Evolutionary conservation across 257 asterid genomes (phyloP).

Genomic region (Nicotiana benthamiana): DNA sequence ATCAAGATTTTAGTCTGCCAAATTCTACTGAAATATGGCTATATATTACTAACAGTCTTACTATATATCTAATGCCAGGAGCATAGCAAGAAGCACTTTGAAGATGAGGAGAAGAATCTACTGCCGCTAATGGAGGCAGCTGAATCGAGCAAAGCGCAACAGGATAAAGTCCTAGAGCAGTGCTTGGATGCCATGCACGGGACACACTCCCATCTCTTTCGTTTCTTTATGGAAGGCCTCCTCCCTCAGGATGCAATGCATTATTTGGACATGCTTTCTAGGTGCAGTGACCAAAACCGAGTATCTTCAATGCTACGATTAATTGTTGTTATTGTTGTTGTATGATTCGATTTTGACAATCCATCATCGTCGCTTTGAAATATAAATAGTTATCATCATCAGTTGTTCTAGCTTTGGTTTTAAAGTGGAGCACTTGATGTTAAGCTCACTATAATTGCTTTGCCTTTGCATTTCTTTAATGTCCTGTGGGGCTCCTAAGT

Average conservation of each 20-base stretch:
- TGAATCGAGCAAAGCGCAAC: conserved; percentile 62
- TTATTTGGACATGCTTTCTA: conserved; percentile 68
- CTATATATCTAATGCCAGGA: conserved; percentile 31
- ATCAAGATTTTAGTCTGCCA: not conserved
- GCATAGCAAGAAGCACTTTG: conserved; percentile 69
- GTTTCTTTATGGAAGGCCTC: conserved; percentile 85
- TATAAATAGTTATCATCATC: not conserved
- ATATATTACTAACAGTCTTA: not conserved
- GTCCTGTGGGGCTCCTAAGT: not conserved
- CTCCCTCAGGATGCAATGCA: conserved; percentile 86
- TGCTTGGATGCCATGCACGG: conserved; percentile 78
- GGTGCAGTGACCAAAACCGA: conserved; percentile 56
- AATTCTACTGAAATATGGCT: not conserved
- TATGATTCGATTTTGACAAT: not conserved
- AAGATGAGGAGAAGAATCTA: conserved; percentile 78
- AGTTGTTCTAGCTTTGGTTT: not conserved
- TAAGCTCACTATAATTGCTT: not conserved
- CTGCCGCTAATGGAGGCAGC: conserved; percentile 90
- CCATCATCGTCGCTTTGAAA: not conserved
- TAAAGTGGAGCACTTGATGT: not conserved
- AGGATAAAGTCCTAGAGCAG: conserved; percentile 59
- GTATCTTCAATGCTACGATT: conserved; percentile 68
- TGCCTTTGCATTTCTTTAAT: not conserved
- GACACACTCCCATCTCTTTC: conserved; percentile 71
- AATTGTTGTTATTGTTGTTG: conserved; percentile 45